These are phyloP conservation scores for Garcia nutans DNA, from an alignment of 345 rosid species.

Conservation along the genomic window DNA sequence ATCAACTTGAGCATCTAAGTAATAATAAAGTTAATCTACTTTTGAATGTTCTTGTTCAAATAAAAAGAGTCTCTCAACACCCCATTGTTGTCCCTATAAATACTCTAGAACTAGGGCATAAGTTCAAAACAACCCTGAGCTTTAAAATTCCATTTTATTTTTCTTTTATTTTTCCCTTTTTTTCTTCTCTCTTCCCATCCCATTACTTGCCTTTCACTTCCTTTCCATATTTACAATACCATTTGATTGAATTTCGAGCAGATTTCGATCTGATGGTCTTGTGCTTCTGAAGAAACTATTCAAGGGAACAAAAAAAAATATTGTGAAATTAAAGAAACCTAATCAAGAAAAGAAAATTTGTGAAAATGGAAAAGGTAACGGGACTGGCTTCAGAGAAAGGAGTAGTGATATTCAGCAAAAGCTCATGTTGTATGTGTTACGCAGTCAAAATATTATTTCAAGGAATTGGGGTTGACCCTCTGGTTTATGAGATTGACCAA, in stretches of 20 bases:
- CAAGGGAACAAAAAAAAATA: not conserved
- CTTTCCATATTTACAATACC: conserved; percentile 19
- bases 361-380: conserved; percentile 39
- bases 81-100: conserved; percentile 54
- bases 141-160: conserved; percentile 29
- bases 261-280: conserved; percentile 36
- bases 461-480: conserved; percentile 40
- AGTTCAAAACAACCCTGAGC: conserved; percentile 39
- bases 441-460: conserved; percentile 39
- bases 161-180: not conserved
- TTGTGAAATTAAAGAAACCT: not conserved
- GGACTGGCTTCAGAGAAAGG: conserved; percentile 36
- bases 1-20: conserved; percentile 43
- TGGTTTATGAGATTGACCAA: conserved; percentile 38
- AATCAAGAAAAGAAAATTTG: not conserved
- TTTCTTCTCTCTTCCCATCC: not conserved
- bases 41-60: conserved; percentile 43
- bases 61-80: conserved; percentile 21
- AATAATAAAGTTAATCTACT: conserved; percentile 28
- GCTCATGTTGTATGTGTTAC: conserved; percentile 45
- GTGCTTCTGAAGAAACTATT: conserved; percentile 20
- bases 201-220: not conserved
- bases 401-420: conserved; percentile 49
- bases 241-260: conserved; percentile 22
- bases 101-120: conserved; percentile 35